phyloP scores from a whole-genome alignment of 345 rosid species.

The Acer yangbiense region DNA sequence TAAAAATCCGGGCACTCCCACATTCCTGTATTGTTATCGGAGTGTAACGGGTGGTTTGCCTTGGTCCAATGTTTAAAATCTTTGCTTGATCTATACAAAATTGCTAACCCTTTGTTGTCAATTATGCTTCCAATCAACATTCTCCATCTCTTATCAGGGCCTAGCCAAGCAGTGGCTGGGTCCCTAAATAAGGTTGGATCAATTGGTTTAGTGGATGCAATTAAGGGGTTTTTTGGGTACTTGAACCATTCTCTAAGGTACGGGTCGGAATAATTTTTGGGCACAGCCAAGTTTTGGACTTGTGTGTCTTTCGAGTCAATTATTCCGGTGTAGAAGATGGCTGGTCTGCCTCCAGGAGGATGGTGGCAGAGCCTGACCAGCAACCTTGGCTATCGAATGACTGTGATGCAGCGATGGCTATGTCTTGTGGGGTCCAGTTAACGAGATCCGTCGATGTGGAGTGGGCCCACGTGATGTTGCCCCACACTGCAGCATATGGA shows the following conservation, averaged over 20 bases:
- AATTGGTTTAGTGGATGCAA: slow-evolving; percentile 27
- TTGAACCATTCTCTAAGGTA: slow-evolving; percentile 52
- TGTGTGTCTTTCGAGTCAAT: slow-evolving; percentile 34
- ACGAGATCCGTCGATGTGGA: slow-evolving; percentile 59
- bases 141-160: slow-evolving; percentile 43
- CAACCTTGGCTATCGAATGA: slow-evolving; percentile 47
- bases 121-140: slow-evolving; percentile 35
- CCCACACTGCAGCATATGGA: slow-evolving; percentile 53
- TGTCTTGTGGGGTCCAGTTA: slow-evolving; percentile 49
- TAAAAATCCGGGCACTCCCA: slow-evolving; percentile 66
- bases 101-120: slow-evolving; percentile 30
- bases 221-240: slow-evolving; percentile 42
- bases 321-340: slow-evolving; percentile 52
- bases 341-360: slow-evolving; percentile 37
- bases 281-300: slow-evolving; percentile 46
- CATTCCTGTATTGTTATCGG: slow-evolving; percentile 38
- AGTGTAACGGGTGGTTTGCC: slow-evolving; percentile 35
- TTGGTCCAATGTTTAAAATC: slow-evolving; percentile 46
- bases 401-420: slow-evolving; percentile 42
- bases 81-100: slow-evolving; percentile 35
- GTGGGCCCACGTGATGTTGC: slow-evolving; percentile 70
- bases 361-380: slow-evolving; percentile 64
- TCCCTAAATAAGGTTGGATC: slow-evolving; percentile 53
- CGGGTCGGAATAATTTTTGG: slow-evolving; percentile 51
- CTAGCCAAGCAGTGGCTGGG: slow-evolving; percentile 58